Evolutionary conservation across 2,329 filamentous ascomycete species (phyloP).

Genomic region (Penicillium sp.): DNA sequence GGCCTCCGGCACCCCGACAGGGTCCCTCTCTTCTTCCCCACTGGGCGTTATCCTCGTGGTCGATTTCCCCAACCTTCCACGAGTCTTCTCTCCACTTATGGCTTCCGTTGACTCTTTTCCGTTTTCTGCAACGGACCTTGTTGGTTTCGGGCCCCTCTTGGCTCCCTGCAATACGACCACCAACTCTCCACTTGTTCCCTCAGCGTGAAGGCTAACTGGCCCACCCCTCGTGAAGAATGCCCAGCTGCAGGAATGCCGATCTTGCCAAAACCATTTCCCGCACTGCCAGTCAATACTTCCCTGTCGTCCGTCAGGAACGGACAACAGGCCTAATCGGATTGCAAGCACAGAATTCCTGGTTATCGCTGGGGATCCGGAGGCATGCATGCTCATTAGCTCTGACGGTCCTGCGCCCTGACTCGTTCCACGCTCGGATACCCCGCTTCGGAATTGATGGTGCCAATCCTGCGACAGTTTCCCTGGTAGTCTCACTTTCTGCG

Average conservation of each 20-base stretch:
- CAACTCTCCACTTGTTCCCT: not conserved
- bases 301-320: constrained; percentile 5
- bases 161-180: not conserved
- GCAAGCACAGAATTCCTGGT: not conserved
- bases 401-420: not conserved
- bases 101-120: too few relatives aligned
- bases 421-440: not conserved
- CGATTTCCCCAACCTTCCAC: not conserved
- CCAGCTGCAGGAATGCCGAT: constrained; percentile 15
- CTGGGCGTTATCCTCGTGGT: not conserved
- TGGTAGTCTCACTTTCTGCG: not conserved
- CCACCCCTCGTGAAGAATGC: constrained; percentile 9
- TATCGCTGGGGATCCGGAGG: not conserved
- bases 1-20: not conserved
- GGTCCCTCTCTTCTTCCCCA: not conserved
- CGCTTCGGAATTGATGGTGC: not conserved
- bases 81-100: too few relatives aligned
- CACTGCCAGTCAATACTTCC: constrained; percentile 12
- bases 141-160: not conserved
- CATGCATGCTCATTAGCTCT: not conserved
- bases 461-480: not conserved
- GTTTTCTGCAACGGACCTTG: too few relatives aligned
- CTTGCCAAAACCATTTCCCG: constrained; percentile 1
- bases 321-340: constrained; percentile 7
- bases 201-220: not conserved